Conservation (phyloP, 139 green algal species). For the Chlorella sp. region DNA sequence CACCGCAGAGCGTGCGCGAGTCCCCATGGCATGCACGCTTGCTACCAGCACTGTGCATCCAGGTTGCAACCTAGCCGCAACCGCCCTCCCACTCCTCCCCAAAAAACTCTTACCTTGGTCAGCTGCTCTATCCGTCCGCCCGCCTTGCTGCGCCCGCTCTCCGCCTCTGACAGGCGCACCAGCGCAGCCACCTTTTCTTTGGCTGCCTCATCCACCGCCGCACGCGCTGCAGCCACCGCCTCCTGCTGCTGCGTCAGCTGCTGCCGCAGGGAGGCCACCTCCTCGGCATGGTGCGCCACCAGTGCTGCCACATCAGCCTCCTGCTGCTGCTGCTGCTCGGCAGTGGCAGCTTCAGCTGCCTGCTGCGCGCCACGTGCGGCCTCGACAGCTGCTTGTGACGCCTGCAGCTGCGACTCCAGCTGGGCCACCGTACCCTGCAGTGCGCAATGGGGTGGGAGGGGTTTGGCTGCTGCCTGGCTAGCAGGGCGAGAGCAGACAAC, state of each 20-base stretch:
- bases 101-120: background rate
- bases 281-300: constrained; percentile 13
- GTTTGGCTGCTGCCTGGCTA: too few relatives aligned
- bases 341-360: background rate
- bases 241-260: constrained; percentile 4
- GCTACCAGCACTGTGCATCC: too few relatives aligned
- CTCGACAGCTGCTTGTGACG: background rate
- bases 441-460: background rate
- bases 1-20: too few relatives aligned
- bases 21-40: too few relatives aligned
- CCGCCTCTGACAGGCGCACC: constrained; percentile 33
- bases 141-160: constrained; percentile 13
- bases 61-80: too few relatives aligned
- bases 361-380: background rate
- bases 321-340: constrained; percentile 4
- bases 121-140: constrained; percentile 20
- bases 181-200: constrained; percentile 47
- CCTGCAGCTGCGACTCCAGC: constrained; percentile 16
- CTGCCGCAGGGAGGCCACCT: constrained; percentile 15
- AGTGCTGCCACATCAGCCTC: constrained; percentile 16
- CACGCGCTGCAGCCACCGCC: background rate
- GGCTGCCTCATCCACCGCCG: constrained; percentile 28
- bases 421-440: background rate
- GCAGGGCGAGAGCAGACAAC: background rate
- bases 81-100: background rate